Evolutionary conservation across 345 rosid species (phyloP).

Genomic region (Excoecaria agallocha): DNA sequence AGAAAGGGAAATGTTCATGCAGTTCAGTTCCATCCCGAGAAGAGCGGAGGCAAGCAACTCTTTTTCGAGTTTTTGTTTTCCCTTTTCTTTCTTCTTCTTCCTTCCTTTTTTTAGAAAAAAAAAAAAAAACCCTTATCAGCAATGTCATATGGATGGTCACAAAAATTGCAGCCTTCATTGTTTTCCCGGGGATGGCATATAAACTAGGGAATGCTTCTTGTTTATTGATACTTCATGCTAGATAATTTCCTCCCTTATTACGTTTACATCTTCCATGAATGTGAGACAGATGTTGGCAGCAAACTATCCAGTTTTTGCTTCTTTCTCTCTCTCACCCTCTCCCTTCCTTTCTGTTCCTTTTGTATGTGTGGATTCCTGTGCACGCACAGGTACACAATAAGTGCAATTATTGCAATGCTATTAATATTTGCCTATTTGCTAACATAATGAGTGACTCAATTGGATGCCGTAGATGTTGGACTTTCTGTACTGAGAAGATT

Average conservation of each 20-base stretch:
- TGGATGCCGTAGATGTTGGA: slow-evolving; percentile 74
- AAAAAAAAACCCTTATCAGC: background rate
- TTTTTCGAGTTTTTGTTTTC: background rate
- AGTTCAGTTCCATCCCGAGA: slow-evolving; percentile 97
- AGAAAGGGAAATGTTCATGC: slow-evolving; percentile 96
- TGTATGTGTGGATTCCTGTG: no score
- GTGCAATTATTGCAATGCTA: background rate
- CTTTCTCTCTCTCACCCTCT: background rate
- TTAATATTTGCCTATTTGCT: slow-evolving; percentile 3
- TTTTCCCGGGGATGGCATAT: background rate
- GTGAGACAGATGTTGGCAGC: background rate
- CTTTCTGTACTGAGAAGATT: slow-evolving; percentile 85
- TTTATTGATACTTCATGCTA: background rate
- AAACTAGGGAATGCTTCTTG: background rate
- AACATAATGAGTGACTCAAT: slow-evolving; percentile 16
- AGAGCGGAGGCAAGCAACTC: slow-evolving; percentile 78
- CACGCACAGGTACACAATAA: background rate
- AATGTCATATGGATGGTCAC: background rate
- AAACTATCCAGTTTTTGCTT: background rate
- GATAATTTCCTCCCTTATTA: background rate
- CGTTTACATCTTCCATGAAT: background rate
- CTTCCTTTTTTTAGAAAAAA: no score
- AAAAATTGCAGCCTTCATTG: background rate
- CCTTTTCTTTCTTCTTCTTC: background rate
- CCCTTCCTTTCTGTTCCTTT: no score